Base-by-base conservation (phyloP, 2,329 filamentous ascomycete species). In the Ceratocystis destructans region DNA sequence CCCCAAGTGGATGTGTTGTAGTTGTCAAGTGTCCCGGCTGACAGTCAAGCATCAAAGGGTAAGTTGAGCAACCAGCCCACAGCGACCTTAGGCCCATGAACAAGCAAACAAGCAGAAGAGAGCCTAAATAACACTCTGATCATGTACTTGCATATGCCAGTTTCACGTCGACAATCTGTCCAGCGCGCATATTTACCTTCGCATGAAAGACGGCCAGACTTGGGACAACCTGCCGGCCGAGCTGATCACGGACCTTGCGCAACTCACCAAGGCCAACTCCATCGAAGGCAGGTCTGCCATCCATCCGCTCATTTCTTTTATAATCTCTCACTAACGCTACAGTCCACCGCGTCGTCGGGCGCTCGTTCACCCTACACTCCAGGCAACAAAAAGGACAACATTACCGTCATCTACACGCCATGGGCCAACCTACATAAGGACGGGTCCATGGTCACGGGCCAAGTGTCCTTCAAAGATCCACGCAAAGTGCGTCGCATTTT, bases 351-450 rank as follows among this genome's bases (percentile, higher is more conserved):
- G 17, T 22, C n/a, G n/a, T 53, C 31, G 28, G 20, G 22, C 48
- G 53, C 12, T 59, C 68, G 12, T n/a, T 66, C 12, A 0, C 12
- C 0, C 5, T 37, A n/a, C 59, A 20, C 20, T 1, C 12, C 68
- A 92, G 89, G 94, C 70, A 99, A 99, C 80, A 99, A 99, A 77
- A 97, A 96, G 76, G 93, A 97, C 76, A 97, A 97, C 76, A 80
- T 99, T 72, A 96, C 91, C 17, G 76, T 99, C 73, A 95, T 99
- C 73, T 99, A 99, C 78, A 99, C 94, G 3, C 94, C 94, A 5
- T 97, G 94, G 91, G 88, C 89, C 57, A 99, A 99, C 75, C 82
- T 99, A 44, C 88, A 90, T 74, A 99, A 99, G 74, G 90, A 95
- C 73, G 93, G 92, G 37, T 90, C 87, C 75, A 99, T 99, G 94